phyloP scores from a whole-genome alignment of 2,329 filamentous ascomycete species.

The Arachnomyces sp. region DNA sequence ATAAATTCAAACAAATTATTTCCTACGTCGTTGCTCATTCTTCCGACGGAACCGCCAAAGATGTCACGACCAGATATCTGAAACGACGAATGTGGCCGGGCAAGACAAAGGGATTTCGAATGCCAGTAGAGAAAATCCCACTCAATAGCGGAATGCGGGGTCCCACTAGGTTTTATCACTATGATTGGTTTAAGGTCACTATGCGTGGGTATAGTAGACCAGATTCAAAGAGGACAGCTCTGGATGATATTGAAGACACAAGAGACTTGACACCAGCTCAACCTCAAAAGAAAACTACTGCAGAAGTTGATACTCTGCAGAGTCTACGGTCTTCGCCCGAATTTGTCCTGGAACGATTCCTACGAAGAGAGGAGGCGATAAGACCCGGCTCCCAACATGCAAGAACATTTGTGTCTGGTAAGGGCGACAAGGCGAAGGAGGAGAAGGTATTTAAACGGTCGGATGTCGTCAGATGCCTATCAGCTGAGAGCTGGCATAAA shows the following conservation, averaged over 20 bases:
- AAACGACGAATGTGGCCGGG: constrained; percentile 76
- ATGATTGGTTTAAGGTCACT: constrained; percentile 81
- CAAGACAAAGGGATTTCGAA: constrained; percentile 76
- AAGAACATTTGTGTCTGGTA: constrained; percentile 67
- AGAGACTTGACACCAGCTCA: constrained; percentile 68
- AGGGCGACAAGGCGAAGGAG: constrained; percentile 63
- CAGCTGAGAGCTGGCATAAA: constrained; percentile 95
- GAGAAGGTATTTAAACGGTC: constrained; percentile 74
- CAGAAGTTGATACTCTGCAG: constrained; percentile 74
- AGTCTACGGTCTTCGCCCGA: constrained; percentile 82
- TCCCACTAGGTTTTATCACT: constrained; percentile 67
- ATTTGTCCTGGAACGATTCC: constrained; percentile 75
- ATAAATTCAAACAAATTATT: constrained; percentile 80
- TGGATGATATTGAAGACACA: constrained; percentile 72
- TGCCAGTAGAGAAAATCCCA: constrained; percentile 71
- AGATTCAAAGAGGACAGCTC: constrained; percentile 51
- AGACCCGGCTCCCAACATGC: constrained; percentile 60
- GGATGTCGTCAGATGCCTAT: constrained; percentile 80
- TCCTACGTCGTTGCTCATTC: constrained; percentile 82
- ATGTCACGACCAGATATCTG: constrained; percentile 87
- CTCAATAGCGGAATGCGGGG: constrained; percentile 64
- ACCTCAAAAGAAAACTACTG: constrained; percentile 64
- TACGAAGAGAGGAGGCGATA: constrained; percentile 87
- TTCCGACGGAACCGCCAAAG: constrained; percentile 80
- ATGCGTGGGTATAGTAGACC: constrained; percentile 64